Evolutionary conservation across 495 filamentous ascomycete genomes (phyloP).

Genomic region (Penicillium turbatum): DNA sequence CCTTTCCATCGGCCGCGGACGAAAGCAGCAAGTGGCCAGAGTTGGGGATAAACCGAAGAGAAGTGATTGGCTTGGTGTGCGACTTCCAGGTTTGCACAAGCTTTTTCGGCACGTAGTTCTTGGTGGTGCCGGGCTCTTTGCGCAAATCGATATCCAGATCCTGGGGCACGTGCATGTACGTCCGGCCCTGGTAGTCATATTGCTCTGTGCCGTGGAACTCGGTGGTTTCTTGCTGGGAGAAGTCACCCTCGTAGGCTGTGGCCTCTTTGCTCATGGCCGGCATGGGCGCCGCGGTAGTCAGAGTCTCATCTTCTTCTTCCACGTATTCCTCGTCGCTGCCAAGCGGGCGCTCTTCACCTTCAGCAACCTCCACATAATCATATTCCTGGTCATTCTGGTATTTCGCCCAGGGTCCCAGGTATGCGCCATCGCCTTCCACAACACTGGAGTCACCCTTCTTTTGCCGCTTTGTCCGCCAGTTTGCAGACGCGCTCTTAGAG

Average conservation of each 20-base stretch:
- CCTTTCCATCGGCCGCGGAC: constrained; percentile 76
- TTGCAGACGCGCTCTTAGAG: constrained; percentile 63
- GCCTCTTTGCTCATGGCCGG: constrained; percentile 52
- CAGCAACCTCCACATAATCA: constrained; percentile 55
- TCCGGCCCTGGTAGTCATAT: constrained; percentile 88
- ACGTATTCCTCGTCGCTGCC: constrained; percentile 80
- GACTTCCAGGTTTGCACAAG: constrained; percentile 83
- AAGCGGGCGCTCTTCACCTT: constrained; percentile 52
- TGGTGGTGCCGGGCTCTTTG: constrained; percentile 71
- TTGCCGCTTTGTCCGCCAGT: constrained; percentile 66
- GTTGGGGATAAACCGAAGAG: constrained; percentile 79
- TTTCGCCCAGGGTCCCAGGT: constrained; percentile 90
- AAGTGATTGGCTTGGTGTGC: constrained; percentile 81
- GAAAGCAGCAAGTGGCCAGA: constrained; percentile 87
- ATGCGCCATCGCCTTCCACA: constrained; percentile 79
- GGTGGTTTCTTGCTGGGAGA: constrained; percentile 65
- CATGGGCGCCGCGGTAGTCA: constrained; percentile 45
- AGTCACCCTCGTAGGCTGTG: constrained; percentile 56
- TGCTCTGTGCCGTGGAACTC: constrained; percentile 79
- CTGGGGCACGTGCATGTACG: constrained; percentile 81
- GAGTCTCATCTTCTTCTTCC: constrained; percentile 48
- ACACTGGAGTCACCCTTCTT: constrained; percentile 77
- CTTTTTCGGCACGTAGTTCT: constrained; percentile 93
- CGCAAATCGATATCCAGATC: constrained; percentile 85
- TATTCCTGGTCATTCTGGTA: constrained; percentile 62